Evolutionary conservation across 306 rosid species (phyloP).

Genomic region (Erythrophleum fordii): DNA sequence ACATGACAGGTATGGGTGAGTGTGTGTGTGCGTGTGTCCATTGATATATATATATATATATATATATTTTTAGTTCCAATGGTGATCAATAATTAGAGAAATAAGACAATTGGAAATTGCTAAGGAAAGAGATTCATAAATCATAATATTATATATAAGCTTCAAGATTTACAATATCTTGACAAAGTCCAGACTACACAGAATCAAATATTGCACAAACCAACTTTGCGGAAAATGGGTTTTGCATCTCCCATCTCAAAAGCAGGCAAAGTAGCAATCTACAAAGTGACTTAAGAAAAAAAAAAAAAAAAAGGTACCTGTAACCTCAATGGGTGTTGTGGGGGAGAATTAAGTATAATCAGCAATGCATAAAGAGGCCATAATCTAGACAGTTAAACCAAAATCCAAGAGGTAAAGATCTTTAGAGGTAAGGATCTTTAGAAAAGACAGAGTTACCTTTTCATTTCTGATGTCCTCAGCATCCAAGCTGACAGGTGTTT

Average conservation of each 20-base stretch:
- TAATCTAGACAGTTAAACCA: background rate
- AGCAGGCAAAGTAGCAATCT: background rate
- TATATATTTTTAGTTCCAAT: no score
- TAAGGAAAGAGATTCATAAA: background rate
- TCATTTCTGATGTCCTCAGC: slow-evolving; percentile 96
- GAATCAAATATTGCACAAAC: no score
- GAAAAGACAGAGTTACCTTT: slow-evolving; percentile 59
- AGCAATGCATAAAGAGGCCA: background rate
- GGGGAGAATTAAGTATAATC: background rate
- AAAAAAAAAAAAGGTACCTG: background rate
- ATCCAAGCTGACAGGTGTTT: slow-evolving; percentile 94
- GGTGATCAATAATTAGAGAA: no score
- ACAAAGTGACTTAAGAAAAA: background rate
- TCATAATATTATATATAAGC: background rate
- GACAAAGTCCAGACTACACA: background rate
- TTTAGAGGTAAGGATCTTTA: background rate
- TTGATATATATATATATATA: no score
- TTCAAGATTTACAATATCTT: background rate
- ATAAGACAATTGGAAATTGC: no score
- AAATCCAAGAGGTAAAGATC: slow-evolving; percentile 8
- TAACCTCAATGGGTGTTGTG: background rate
- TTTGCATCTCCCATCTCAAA: no score
- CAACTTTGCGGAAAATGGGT: no score
- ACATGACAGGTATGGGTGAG: background rate
- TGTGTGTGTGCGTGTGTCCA: no score